Conservation (phyloP, 2,329 filamentous ascomycete species). For the Neonectria faginata region DNA sequence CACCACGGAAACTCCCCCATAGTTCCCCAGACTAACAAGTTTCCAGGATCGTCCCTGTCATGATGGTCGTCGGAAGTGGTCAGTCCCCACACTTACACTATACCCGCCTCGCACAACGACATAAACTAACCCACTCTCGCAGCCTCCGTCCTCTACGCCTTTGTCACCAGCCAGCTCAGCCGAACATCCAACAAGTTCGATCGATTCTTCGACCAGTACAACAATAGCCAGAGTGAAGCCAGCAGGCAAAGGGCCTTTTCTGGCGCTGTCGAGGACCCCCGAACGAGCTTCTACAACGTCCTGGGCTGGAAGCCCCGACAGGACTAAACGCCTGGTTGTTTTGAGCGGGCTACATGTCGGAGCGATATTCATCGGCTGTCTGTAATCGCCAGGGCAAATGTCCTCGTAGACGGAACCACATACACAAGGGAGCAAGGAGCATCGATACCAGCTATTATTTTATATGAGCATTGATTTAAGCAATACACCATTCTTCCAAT, state of each 20-base stretch:
- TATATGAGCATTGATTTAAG: conserved; percentile 21
- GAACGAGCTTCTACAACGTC: conserved; percentile 43
- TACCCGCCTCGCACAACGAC: neutral
- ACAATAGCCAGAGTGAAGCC: conserved; percentile 39
- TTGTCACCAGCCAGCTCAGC: conserved; percentile 36
- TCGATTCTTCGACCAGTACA: conserved; percentile 42
- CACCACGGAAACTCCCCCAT: neutral
- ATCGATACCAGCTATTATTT: conserved; percentile 29
- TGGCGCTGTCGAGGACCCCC: conserved; percentile 40
- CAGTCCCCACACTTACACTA: neutral
- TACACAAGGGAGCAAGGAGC: conserved; percentile 24
- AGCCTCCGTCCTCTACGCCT: conserved; percentile 34
- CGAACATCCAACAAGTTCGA: conserved; percentile 40
- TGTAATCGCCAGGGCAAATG: conserved; percentile 2
- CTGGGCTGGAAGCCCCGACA: conserved; percentile 36
- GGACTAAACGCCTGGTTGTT: neutral
- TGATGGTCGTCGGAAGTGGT: conserved; percentile 41
- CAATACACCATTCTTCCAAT: neutral
- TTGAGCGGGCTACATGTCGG: conserved; percentile 8
- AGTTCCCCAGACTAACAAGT: conserved; percentile 22
- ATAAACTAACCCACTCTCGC: neutral
- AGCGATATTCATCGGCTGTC: conserved; percentile 14
- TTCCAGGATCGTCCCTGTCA: conserved; percentile 37
- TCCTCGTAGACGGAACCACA: conserved; percentile 17
- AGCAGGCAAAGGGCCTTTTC: conserved; percentile 37